Base-by-base conservation (phyloP, 805 yeast species). In the Pichia occidentalis region DNA sequence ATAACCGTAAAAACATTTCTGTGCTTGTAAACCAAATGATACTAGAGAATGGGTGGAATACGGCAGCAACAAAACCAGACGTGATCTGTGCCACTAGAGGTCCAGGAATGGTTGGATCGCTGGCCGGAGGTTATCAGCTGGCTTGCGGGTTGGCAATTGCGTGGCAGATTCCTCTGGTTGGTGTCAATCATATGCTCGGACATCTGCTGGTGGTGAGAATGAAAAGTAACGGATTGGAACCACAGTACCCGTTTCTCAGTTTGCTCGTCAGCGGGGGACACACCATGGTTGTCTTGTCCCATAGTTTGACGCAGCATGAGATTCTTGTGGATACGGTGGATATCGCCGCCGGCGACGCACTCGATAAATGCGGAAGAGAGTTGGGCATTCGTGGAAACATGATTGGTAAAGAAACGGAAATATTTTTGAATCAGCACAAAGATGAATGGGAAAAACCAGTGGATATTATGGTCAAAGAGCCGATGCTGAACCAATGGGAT, bases 101-200 rank as follows among this genome's bases (percentile, higher is more conserved):
- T 0, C 98, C 98, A 0, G 98, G 98, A 0, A 86, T 92, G 96
- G 73, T 78, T 7, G 96, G 97, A 0, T 81, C 95, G 0, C 64
- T 92, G 11, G 71, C 85, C 8, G 80, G 85, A 0, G 94, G 97
- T 1, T 65, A 83, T 18, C 92, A 84, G 51, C 60, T 85, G 28
- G 95, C 95, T 0, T 82, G 85, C 50, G 98, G 97, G 0, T 63
- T 92, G 10, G 64, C 87, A 1, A 61, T 82, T 1, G 97, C 88
- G 0, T 82, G 86, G 81, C 57, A 71, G 11, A 71, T 65, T 6
- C 97, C 96, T 0, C 52, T 85, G 14, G 65, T 92, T 2, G 97
- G 97, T 0, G 95, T 90, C 0, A 95, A 92, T 56, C 98, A 92
- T 53, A 90, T 92, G 98, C 65, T 90, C 34, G 98, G 95, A 0